Conservation (phyloP, 306 rosid genomes). For the Cucurbita argyrosperma region DNA sequence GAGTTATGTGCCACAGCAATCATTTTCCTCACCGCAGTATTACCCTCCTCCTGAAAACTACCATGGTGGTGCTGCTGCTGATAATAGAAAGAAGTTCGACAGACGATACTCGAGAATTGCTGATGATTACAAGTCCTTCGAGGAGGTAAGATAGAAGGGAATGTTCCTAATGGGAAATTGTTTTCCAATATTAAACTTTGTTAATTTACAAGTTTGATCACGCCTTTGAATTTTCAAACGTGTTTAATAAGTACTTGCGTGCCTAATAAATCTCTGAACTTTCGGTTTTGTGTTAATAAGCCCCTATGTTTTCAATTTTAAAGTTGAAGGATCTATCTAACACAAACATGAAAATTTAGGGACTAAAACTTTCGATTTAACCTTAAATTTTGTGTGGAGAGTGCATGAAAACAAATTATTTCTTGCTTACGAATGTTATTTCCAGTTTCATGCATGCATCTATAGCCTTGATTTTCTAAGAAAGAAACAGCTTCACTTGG, state of each 20-base stretch:
- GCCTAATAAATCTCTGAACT: too few relatives aligned
- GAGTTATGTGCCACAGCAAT: constrained; percentile 27
- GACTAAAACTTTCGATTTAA: too few relatives aligned
- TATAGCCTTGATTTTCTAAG: neutral
- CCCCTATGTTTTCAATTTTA: too few relatives aligned
- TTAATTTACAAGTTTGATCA: too few relatives aligned
- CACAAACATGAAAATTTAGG: too few relatives aligned
- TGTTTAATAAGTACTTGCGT: too few relatives aligned
- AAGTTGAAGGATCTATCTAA: too few relatives aligned
- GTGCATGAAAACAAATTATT: neutral
- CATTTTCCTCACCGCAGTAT: constrained; percentile 6
- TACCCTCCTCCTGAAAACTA: constrained; percentile 3
- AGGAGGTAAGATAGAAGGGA: constrained; percentile 32
- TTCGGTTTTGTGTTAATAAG: too few relatives aligned
- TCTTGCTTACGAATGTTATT: neutral
- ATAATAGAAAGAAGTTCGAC: constrained; percentile 29
- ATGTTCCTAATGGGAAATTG: neutral
- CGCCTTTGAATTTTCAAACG: too few relatives aligned
- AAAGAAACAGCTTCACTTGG: neutral
- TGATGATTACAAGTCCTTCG: constrained; percentile 57
- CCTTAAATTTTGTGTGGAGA: neutral
- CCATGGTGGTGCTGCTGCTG: neutral
- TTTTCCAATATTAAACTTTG: neutral
- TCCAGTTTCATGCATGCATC: neutral
- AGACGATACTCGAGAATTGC: constrained; percentile 73